phyloP scores from a whole-genome alignment of 768 basidiomycete genomes.

The Mycena floridula region DNA sequence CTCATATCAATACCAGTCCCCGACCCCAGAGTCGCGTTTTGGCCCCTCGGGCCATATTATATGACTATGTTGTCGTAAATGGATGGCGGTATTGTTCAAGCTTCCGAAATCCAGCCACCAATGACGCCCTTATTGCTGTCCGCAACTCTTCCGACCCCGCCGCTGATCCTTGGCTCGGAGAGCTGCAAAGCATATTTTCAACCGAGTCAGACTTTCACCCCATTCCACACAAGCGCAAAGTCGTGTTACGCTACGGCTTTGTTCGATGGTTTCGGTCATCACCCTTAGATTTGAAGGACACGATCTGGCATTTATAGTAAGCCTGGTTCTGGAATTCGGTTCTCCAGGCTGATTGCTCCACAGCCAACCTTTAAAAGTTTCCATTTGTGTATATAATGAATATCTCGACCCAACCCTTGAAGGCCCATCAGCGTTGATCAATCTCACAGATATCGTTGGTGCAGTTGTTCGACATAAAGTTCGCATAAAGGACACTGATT shows the following conservation, averaged over 20 bases:
- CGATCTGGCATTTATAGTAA: neutral
- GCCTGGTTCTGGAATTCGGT: neutral
- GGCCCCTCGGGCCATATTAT: neutral
- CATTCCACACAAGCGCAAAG: neutral
- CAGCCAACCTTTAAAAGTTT: neutral
- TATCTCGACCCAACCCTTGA: neutral
- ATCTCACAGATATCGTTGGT: neutral
- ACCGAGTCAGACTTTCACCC: neutral
- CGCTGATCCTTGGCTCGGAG: neutral
- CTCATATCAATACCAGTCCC: neutral
- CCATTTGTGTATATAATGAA: neutral
- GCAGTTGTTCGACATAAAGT: neutral
- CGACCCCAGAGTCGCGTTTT: neutral
- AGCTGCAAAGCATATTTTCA: neutral
- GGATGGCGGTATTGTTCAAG: neutral
- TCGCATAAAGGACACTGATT: neutral
- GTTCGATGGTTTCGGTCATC: too few relatives aligned
- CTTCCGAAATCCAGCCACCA: neutral
- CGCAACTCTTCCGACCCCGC: neutral
- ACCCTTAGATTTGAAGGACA: neutral
- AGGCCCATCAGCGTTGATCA: neutral
- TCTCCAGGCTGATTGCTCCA: too few relatives aligned
- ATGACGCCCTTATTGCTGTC: neutral
- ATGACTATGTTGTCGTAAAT: neutral
- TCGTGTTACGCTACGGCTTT: too few relatives aligned